Base-by-base conservation (phyloP, 192 early-diverging fungal genomes). In the Entomortierella beljakovae region DNA sequence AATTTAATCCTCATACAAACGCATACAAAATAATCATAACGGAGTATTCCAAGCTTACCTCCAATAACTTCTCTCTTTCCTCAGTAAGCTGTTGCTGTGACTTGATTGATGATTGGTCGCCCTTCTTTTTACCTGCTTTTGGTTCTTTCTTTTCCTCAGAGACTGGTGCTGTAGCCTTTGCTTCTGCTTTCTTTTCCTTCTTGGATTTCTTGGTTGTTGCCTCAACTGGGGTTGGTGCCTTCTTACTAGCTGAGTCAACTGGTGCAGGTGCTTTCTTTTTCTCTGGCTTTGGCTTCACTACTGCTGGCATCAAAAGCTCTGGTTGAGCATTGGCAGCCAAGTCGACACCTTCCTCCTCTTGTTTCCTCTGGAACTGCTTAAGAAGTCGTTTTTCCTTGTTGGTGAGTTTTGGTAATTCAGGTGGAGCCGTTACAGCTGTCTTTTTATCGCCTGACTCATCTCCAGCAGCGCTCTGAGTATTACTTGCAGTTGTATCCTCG, bases 301-400 rank as follows among this genome's bases (percentile, higher is more conserved):
- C 15, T 46, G 43, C 43, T 9, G 59, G 68, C 25, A 62, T 70
- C 48, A 66, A 35, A 6, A 64, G 64, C 15, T 64, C 43, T 8
- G 52, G 35, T 3, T 20, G 31, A 3, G 58, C 64, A 2, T 22
- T 49, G n/a, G 59, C 37, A 29, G 60, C 52, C 7, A 57, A 57
- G n/a, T 79, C 75, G 6, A 79, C 40, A 26, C 75, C 75, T 23
- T 79, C 67, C 32, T 64, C 48, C 22, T 55, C 9, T 9, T 79
- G 75, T 50, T 70, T 79, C 61, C 70, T 70, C 37, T 79, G 75
- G 40, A 79, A 64, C n/a, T 79, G 67, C 67, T 79, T 79, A 48
- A 79, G 48, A 50, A 79, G 15, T 11, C 75, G 40, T 62, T 53
- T 79, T 40, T 79, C 75, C 42, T 79, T 79, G 66, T 70, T 69